These are phyloP conservation scores for Thymus mandschuricus DNA, from an alignment of 257 asterid genomes.

Conservation along the genomic window DNA sequence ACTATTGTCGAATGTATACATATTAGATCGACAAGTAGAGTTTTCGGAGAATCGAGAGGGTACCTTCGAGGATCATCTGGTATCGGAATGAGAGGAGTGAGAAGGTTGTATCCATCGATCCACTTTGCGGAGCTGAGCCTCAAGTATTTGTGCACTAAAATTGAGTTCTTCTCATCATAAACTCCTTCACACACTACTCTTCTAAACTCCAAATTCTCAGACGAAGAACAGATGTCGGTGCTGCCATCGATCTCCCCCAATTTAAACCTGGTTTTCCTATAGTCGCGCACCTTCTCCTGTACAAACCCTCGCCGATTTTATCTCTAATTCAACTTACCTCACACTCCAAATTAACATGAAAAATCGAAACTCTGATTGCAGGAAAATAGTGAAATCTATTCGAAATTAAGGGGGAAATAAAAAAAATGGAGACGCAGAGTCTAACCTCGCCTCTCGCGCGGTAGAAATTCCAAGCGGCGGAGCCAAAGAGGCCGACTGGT, in stretches of 20 bases:
- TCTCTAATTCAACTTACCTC: too few species aligned
- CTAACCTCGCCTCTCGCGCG: neutral
- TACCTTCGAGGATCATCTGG: constrained; percentile 58
- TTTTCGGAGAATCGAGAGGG: neutral
- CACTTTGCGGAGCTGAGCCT: constrained; percentile 80
- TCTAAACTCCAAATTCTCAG: constrained; percentile 58
- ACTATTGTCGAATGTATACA: too few species aligned
- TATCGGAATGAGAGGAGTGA: constrained; percentile 66
- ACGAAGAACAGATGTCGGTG: constrained; percentile 35
- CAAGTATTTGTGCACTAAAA: constrained; percentile 57
- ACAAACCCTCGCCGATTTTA: neutral
- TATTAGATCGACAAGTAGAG: neutral
- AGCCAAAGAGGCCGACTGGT: constrained; percentile 79
- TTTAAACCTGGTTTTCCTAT: constrained; percentile 55
- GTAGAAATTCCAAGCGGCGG: constrained; percentile 59
- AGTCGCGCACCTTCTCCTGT: constrained; percentile 66
- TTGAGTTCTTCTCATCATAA: constrained; percentile 67
- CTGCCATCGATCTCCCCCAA: constrained; percentile 58
- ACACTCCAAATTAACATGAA: too few species aligned
- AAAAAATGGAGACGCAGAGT: too few species aligned
- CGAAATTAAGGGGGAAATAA: too few species aligned
- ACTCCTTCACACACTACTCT: constrained; percentile 66
- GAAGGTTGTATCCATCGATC: constrained; percentile 68
- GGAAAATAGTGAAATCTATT: too few species aligned
- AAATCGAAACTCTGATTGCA: too few species aligned